phyloP scores from a whole-genome alignment of 805 yeast genomes.

The Lachancea meyersii region DNA sequence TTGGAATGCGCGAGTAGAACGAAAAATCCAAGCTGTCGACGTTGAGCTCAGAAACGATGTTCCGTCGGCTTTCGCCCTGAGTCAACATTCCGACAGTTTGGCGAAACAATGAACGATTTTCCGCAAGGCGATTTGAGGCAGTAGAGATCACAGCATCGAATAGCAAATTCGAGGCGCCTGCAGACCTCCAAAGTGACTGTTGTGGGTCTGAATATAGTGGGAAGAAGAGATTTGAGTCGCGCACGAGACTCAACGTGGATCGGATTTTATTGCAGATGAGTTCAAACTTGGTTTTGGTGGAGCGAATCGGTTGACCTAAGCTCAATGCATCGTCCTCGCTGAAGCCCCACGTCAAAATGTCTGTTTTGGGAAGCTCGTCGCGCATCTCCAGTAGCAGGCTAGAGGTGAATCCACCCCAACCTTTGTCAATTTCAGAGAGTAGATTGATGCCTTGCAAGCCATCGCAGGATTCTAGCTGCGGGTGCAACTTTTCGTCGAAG shows the following conservation, averaged over 20 bases:
- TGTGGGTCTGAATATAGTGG: constrained; percentile 40
- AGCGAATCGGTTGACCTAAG: constrained; percentile 5
- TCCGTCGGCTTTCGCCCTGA: constrained; percentile 19
- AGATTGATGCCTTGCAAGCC: constrained; percentile 63
- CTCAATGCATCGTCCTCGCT: constrained; percentile 26
- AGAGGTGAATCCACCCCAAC: constrained; percentile 77
- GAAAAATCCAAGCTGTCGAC: constrained; percentile 14
- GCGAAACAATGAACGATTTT: constrained; percentile 12
- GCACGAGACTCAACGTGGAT: constrained; percentile 41
- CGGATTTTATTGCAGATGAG: constrained; percentile 38
- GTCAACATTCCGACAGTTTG: constrained; percentile 18
- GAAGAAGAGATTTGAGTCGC: constrained; percentile 47
- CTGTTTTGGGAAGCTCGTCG: constrained; percentile 59
- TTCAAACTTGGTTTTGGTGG: constrained; percentile 12
- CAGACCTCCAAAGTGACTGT: constrained; percentile 26
- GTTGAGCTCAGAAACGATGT: constrained; percentile 21
- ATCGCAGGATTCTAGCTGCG: constrained; percentile 70
- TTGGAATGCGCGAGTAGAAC: constrained; percentile 16
- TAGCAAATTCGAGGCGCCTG: constrained; percentile 19
- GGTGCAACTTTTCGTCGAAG: constrained; percentile 54
- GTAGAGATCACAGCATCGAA: constrained; percentile 25
- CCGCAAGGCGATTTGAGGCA: constrained; percentile 13
- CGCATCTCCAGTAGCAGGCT: constrained; percentile 46
- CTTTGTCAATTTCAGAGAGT: constrained; percentile 63
- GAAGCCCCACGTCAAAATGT: constrained; percentile 44